A percentile compares a stretch with the other conserved stretches of the same genome.
Evolutionary conservation across 768 basidiomycete species (phyloP).

Genomic region (Xerocomus potaroensis): DNA sequence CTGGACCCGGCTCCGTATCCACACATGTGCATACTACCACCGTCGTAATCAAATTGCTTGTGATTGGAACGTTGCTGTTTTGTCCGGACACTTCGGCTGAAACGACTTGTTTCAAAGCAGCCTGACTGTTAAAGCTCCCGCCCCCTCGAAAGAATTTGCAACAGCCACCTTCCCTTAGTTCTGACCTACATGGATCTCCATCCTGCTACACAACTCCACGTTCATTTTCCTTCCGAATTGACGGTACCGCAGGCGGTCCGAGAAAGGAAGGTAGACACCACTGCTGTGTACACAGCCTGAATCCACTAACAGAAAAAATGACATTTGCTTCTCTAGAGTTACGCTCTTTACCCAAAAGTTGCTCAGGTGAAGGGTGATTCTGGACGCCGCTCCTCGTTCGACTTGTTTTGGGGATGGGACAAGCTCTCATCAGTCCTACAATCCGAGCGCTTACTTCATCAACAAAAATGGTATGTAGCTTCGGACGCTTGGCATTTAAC

Average conservation of each 20-base stretch:
- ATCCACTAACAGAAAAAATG: no score
- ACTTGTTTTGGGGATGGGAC: conserved; percentile 36
- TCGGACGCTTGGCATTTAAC: conserved; percentile 7
- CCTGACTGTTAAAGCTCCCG: background rate
- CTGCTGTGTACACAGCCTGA: background rate
- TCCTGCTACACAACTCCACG: conserved; percentile 16
- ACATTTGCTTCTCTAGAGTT: conserved; percentile 11
- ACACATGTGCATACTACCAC: conserved; percentile 4
- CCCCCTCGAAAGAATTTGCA: no score
- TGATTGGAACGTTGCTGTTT: conserved; percentile 1
- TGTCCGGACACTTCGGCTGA: background rate
- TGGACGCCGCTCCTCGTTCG: conserved; percentile 31
- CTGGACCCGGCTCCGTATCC: conserved; percentile 7
- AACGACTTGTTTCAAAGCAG: conserved; percentile 10
- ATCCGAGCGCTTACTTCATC: no score
- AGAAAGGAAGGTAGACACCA: conserved; percentile 27
- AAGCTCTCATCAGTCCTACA: conserved; percentile 24
- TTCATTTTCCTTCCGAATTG: conserved; percentile 33
- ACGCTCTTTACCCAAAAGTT: conserved; percentile 37
- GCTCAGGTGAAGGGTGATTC: conserved; percentile 36
- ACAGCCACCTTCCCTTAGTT: conserved; percentile 3
- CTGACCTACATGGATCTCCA: conserved; percentile 21
- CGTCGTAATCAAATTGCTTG: conserved; percentile 10
- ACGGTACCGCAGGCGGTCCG: conserved; percentile 31
- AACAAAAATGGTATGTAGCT: background rate